Percentiles rank a stretch among this genome's conserved stretches.
Evolutionary conservation across 805 yeast genomes (phyloP).

Genomic region (Yamadazyma akitaensis): DNA sequence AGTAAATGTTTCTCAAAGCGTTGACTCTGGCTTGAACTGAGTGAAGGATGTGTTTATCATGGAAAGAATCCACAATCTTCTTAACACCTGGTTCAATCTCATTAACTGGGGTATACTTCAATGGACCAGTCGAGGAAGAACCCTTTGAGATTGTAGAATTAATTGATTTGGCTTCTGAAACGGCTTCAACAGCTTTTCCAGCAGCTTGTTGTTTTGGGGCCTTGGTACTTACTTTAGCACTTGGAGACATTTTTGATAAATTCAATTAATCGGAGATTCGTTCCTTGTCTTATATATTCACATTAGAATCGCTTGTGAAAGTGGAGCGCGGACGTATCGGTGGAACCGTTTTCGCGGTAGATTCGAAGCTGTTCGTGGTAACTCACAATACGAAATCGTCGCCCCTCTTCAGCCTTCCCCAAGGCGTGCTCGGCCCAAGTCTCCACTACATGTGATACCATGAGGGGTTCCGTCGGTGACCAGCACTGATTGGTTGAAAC

Average conservation of each 20-base stretch:
- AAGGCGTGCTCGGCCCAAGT: too few relatives aligned
- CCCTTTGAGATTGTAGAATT: not conserved
- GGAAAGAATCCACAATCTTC: slow-evolving; percentile 40
- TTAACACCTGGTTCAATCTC: slow-evolving; percentile 49
- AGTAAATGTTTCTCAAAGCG: slow-evolving; percentile 66
- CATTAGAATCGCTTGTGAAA: not conserved
- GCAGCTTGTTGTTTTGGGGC: not conserved
- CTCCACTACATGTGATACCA: too few relatives aligned
- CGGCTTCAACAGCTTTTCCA: not conserved
- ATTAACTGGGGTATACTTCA: slow-evolving; percentile 41
- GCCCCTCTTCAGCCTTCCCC: too few relatives aligned
- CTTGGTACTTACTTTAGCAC: not conserved
- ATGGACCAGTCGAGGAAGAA: slow-evolving; percentile 1
- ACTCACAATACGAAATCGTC: too few relatives aligned
- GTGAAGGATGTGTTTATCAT: slow-evolving; percentile 44
- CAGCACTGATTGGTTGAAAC: not conserved
- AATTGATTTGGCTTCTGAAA: not conserved
- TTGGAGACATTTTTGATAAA: not conserved
- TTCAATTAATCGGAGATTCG: not conserved
- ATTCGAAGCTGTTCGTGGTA: too few relatives aligned
- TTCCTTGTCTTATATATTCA: not conserved
- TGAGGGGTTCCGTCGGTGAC: not conserved
- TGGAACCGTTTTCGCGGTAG: too few relatives aligned
- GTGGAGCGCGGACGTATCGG: not conserved
- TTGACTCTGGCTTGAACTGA: slow-evolving; percentile 54